Percentiles rank a stretch among this genome's conserved stretches.
Evolutionary conservation across 306 rosid species (phyloP).

Genomic region (Inga leiocalycina): DNA sequence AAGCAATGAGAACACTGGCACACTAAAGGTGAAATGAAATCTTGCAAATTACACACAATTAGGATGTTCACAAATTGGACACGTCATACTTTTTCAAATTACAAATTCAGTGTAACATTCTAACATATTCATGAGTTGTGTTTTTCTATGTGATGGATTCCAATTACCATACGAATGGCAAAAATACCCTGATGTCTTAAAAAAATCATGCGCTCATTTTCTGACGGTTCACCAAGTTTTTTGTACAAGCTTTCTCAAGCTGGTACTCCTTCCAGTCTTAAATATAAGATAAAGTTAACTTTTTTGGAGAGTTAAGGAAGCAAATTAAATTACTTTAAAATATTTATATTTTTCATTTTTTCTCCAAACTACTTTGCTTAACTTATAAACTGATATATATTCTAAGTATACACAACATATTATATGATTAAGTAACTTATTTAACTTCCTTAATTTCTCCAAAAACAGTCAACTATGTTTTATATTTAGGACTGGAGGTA

Average conservation of each 20-base stretch:
- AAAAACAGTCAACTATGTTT: no score
- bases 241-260: not conserved
- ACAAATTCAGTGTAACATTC: not conserved
- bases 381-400: no score
- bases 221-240: not conserved
- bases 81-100: slow-evolving; percentile 11
- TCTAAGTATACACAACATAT: no score
- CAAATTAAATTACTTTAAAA: no score
- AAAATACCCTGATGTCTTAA: not conserved
- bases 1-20: slow-evolving; percentile 6
- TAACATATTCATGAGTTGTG: not conserved
- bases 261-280: no score
- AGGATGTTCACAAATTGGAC: slow-evolving; percentile 10
- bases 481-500: no score
- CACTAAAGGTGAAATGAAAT: slow-evolving; percentile 8
- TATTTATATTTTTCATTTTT: no score
- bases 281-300: no score
- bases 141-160: slow-evolving; percentile 2
- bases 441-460: no score
- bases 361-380: no score
- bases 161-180: slow-evolving; percentile 21
- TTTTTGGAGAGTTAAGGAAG: no score
- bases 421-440: no score
- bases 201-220: slow-evolving; percentile 8
- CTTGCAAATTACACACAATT: slow-evolving; percentile 4